A percentile compares a stretch with the other conserved stretches of the same genome.
phyloP scores from a whole-genome alignment of 2,329 filamentous ascomycete genomes.

The Diaporthe aspalathi region DNA sequence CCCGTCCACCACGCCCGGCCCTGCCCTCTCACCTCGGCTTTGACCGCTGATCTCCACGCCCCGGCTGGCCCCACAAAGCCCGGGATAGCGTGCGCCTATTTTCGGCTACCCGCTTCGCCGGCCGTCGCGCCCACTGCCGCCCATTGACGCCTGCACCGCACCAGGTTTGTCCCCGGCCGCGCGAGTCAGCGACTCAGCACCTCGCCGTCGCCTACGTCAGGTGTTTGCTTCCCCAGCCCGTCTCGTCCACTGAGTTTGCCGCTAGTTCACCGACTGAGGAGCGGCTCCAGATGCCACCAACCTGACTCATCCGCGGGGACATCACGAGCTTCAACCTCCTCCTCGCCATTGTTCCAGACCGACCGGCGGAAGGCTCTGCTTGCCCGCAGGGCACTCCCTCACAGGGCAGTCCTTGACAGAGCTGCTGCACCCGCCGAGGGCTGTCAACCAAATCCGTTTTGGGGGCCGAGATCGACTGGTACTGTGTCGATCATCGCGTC shows the following conservation, averaged over 20 bases:
- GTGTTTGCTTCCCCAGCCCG: constrained; percentile 19
- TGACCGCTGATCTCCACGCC: constrained; percentile 26
- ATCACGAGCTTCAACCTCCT: constrained; percentile 22
- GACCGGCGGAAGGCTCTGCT: constrained; percentile 3
- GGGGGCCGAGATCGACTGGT: constrained; percentile 6
- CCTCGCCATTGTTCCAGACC: neutral
- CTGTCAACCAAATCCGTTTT: neutral
- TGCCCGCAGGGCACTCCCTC: neutral
- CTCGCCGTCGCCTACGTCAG: constrained; percentile 8
- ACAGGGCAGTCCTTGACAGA: constrained; percentile 5
- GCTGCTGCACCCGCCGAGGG: neutral
- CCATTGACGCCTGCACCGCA: constrained; percentile 23
- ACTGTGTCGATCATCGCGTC: constrained; percentile 9
- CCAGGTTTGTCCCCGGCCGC: constrained; percentile 20
- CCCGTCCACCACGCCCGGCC: neutral
- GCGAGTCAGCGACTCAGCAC: constrained; percentile 25
- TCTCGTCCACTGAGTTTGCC: constrained; percentile 28
- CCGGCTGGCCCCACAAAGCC: constrained; percentile 27
- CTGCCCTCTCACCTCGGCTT: constrained; percentile 17
- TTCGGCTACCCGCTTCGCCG: constrained; percentile 31
- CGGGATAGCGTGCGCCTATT: constrained; percentile 29
- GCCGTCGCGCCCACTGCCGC: constrained; percentile 20
- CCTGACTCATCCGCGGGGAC: constrained; percentile 20
- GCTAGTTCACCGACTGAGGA: constrained; percentile 30
- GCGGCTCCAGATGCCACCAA: constrained; percentile 21